A percentile compares a stretch with the other conserved stretches of the same genome.
phyloP scores from a whole-genome alignment of 2,329 filamentous ascomycete species.

The Colletotrichum liaoningense region DNA sequence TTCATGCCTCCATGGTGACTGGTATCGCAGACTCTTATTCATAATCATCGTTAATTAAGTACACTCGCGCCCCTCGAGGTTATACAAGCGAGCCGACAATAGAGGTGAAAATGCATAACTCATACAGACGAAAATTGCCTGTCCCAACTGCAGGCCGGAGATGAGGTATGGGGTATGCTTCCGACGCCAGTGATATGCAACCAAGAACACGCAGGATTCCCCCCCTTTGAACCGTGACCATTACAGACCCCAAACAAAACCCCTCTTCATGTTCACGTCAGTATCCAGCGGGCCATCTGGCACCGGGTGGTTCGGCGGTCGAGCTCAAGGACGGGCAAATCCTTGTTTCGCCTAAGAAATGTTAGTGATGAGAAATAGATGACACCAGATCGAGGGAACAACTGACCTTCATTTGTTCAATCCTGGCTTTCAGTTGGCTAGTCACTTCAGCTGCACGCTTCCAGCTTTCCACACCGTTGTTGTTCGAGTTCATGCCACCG shows the following conservation, averaged over 20 bases:
- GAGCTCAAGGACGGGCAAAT: conserved; percentile 48
- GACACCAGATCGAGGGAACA: not conserved
- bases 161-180: conserved; percentile 45
- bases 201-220: conserved; percentile 26
- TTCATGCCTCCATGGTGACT: not conserved
- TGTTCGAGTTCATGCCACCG: conserved; percentile 44
- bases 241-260: not conserved
- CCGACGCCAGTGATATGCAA: conserved; percentile 49
- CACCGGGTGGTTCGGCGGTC: not conserved
- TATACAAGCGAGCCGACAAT: conserved; percentile 29
- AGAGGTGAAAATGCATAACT: conserved; percentile 26
- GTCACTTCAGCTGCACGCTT: conserved; percentile 97
- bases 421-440: conserved; percentile 94
- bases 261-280: conserved; percentile 30
- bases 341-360: conserved; percentile 60
- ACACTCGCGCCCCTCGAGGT: conserved; percentile 19
- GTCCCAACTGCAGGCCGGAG: conserved; percentile 42
- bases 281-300: conserved; percentile 3
- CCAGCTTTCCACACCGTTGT: conserved; percentile 87
- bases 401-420: conserved; percentile 95
- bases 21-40: not conserved
- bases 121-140: conserved; percentile 45
- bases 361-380: conserved; percentile 23
- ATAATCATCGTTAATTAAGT: conserved; percentile 31
- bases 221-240: conserved; percentile 21